Evolutionary conservation across 345 rosid genomes (phyloP).

Genomic region (Lumnitzera racemosa): DNA sequence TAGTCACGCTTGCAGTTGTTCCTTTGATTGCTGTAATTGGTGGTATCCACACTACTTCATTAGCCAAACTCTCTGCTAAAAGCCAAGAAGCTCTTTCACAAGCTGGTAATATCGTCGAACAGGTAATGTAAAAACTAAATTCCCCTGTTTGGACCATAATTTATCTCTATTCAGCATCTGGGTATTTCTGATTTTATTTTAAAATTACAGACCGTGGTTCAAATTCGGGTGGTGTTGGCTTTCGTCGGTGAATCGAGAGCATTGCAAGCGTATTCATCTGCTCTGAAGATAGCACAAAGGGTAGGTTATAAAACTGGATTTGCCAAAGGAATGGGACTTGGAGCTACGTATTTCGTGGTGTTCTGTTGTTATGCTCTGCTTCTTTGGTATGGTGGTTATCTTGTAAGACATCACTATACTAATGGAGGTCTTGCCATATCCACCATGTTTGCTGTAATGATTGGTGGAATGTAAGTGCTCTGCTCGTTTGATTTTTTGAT

Average conservation of each 20-base stretch:
- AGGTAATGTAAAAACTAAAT: constrained; percentile 32
- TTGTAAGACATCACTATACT: constrained; percentile 84
- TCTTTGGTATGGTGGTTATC: constrained; percentile 94
- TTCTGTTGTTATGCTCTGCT: constrained; percentile 91
- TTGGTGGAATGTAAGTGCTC: constrained; percentile 85
- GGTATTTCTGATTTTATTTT: constrained; percentile 16
- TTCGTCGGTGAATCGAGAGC: constrained; percentile 94
- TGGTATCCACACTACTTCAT: constrained; percentile 68
- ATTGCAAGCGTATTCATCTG: constrained; percentile 66
- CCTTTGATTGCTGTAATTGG: constrained; percentile 95
- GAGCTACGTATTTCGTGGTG: constrained; percentile 94
- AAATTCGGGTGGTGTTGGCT: constrained; percentile 83
- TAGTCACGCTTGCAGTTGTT: constrained; percentile 93
- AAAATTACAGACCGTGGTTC: constrained; percentile 70
- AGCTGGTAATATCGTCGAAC: constrained; percentile 91
- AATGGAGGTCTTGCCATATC: constrained; percentile 94
- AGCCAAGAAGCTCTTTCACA: constrained; percentile 84
- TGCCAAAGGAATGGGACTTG: constrained; percentile 88
- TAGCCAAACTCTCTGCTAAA: constrained; percentile 68
- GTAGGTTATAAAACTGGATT: constrained; percentile 81
- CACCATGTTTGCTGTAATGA: constrained; percentile 96
- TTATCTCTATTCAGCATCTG: constrained; percentile 11
- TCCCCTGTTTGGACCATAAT: neutral
- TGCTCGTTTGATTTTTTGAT: neutral
- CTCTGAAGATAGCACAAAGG: constrained; percentile 65